These are phyloP conservation scores for Rhizomucor pusillus DNA, from an alignment of 371 early-diverging fungal species.

Conservation along the genomic window DNA sequence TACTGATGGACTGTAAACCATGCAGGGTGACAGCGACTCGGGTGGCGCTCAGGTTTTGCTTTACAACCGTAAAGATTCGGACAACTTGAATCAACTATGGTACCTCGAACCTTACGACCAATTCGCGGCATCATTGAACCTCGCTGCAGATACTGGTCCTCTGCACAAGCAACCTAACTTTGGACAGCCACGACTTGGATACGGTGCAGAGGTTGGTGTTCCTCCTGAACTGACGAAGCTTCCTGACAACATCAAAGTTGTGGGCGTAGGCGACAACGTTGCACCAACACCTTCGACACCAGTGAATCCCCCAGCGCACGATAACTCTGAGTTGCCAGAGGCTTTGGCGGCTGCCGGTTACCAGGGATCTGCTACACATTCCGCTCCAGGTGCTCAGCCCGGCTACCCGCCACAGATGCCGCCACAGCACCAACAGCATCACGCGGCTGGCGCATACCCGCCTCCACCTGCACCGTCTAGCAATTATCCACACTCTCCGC, in stretches of 20 bases:
- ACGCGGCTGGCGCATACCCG: not conserved
- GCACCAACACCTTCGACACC: conserved; percentile 6
- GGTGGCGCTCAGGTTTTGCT: conserved; percentile 46
- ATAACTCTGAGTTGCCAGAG: not conserved
- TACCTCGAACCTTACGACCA: conserved; percentile 40
- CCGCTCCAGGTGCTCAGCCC: not conserved
- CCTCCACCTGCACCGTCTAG: conserved; percentile 1
- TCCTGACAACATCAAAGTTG: conserved; percentile 40
- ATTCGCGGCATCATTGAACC: conserved; percentile 33
- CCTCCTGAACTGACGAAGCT: conserved; percentile 37
- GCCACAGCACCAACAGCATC: not conserved
- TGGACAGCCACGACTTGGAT: conserved; percentile 43
- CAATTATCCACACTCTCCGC: not conserved
- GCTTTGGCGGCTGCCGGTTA: conserved; percentile 1
- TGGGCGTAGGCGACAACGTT: conserved; percentile 25
- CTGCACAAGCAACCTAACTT: conserved; percentile 43
- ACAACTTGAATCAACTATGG: conserved; percentile 49
- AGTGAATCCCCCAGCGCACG: not conserved
- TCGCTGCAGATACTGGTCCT: conserved; percentile 29
- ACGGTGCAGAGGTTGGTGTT: conserved; percentile 43
- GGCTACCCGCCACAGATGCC: conserved; percentile 1
- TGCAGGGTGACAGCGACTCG: conserved; percentile 39
- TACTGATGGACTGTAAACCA: not conserved
- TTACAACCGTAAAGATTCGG: conserved; percentile 41
- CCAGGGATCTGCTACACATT: conserved; percentile 4